Percentiles rank a stretch among this genome's conserved stretches.
phyloP scores from a whole-genome alignment of 495 filamentous ascomycete species.

The Cercophora sp. region DNA sequence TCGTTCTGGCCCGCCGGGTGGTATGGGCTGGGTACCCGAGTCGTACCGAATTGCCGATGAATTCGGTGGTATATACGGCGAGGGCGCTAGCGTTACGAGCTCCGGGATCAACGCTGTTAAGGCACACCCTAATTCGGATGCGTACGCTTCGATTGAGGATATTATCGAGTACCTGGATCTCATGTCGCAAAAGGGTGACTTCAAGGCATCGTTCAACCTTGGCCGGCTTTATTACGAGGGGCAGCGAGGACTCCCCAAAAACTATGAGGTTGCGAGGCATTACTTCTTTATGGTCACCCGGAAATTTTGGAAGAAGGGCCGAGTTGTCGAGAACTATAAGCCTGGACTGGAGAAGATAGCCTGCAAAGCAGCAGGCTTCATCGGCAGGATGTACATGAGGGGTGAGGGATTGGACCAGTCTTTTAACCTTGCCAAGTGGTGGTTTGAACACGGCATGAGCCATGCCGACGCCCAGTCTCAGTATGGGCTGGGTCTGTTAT shows the following conservation, averaged over 20 bases:
- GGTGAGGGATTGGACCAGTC: conserved; percentile 85
- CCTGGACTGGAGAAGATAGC: conserved; percentile 73
- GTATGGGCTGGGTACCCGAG: conserved; percentile 68
- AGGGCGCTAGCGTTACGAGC: conserved; percentile 88
- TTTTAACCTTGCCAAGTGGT: conserved; percentile 67
- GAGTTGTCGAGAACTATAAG: conserved; percentile 41
- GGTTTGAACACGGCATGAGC: conserved; percentile 79
- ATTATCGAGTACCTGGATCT: conserved; percentile 92
- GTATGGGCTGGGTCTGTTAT: conserved; percentile 80
- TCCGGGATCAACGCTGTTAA: conserved; percentile 80
- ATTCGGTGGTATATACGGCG: conserved; percentile 86
- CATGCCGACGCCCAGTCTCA: conserved; percentile 84
- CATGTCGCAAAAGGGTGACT: conserved; percentile 88
- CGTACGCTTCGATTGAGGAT: conserved; percentile 82
- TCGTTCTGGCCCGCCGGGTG: conserved; percentile 86
- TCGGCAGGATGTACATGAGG: conserved; percentile 89
- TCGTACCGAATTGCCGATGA: conserved; percentile 83
- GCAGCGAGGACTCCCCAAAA: conserved; percentile 65
- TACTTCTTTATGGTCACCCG: conserved; percentile 81
- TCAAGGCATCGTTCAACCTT: conserved; percentile 85
- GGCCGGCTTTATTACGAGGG: conserved; percentile 91
- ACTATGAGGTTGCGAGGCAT: conserved; percentile 67
- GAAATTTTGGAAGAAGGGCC: conserved; percentile 76
- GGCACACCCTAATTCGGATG: conserved; percentile 63
- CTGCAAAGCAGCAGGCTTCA: conserved; percentile 82